phyloP scores from a whole-genome alignment of 441 rosid genomes.

The Mallotus japonicus region DNA sequence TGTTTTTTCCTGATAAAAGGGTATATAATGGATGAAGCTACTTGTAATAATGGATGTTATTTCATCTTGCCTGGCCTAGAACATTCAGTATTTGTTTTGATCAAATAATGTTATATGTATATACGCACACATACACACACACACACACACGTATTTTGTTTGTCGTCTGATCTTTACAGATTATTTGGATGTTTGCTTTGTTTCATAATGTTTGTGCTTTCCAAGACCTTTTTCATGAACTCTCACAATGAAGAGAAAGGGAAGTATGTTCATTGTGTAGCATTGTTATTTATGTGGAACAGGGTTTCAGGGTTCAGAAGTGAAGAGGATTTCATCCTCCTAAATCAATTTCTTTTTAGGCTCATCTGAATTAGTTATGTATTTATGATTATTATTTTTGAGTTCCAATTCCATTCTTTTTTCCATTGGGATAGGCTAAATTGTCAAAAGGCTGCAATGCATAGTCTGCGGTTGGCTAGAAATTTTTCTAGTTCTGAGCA shows the following conservation, averaged over 20 bases:
- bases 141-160: too few relatives aligned
- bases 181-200: constrained; percentile 1
- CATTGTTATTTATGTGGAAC: background rate
- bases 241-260: background rate
- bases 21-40: background rate
- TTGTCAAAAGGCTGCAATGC: constrained; percentile 98
- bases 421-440: constrained; percentile 57
- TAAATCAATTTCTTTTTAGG: background rate
- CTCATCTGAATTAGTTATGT: background rate
- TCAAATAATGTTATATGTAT: background rate
- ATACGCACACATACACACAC: too few relatives aligned
- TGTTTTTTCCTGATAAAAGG: background rate
- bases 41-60: background rate
- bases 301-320: background rate
- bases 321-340: background rate
- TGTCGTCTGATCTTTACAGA: background rate
- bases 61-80: background rate
- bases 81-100: background rate
- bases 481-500: constrained; percentile 73
- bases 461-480: constrained; percentile 79
- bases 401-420: constrained; percentile 5
- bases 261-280: background rate
- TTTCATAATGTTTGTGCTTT: constrained; percentile 1
- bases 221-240: background rate
- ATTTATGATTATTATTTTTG: background rate